A percentile compares a stretch with the other conserved stretches of the same genome.
These are phyloP conservation scores for Apocynum venetum DNA, from an alignment of 257 asterid genomes.

Conservation along the genomic window DNA sequence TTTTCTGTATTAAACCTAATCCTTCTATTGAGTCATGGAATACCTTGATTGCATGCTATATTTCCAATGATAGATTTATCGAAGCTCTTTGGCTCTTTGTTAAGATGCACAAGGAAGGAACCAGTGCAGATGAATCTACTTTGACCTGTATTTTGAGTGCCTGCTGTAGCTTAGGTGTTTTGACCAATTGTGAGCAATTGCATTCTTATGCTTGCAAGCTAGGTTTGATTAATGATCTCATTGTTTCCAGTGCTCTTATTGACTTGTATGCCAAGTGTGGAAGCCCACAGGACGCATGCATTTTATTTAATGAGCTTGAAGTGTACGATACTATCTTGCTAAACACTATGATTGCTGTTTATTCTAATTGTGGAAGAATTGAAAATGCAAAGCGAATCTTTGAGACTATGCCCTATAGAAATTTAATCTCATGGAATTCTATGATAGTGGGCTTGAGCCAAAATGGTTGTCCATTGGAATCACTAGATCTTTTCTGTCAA, in stretches of 20 bases:
- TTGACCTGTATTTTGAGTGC: slow-evolving; percentile 62
- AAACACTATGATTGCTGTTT: slow-evolving; percentile 72
- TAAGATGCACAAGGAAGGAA: slow-evolving; percentile 49
- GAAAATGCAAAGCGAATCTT: slow-evolving; percentile 66
- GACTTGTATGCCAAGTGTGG: slow-evolving; percentile 74
- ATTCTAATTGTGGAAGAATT: slow-evolving; percentile 57
- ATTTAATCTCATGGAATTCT: slow-evolving; percentile 88
- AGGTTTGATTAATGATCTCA: slow-evolving; percentile 48
- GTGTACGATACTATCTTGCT: slow-evolving; percentile 60
- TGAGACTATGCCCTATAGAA: slow-evolving; percentile 44
- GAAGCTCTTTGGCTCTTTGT: slow-evolving; percentile 52
- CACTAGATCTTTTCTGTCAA: slow-evolving; percentile 52
- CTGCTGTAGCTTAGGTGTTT: slow-evolving; percentile 47
- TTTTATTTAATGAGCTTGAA: slow-evolving; percentile 51
- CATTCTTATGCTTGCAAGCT: slow-evolving; percentile 49
- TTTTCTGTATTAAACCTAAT: slow-evolving; percentile 38
- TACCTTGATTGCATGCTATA: slow-evolving; percentile 65
- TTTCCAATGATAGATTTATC: slow-evolving; percentile 35
- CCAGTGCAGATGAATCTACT: slow-evolving; percentile 51
- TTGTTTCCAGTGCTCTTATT: slow-evolving; percentile 59
- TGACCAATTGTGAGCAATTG: slow-evolving; percentile 42
- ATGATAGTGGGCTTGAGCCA: slow-evolving; percentile 76
- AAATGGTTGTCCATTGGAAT: slow-evolving; percentile 68
- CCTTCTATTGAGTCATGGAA: slow-evolving; percentile 71
- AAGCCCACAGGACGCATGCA: slow-evolving; percentile 47